phyloP scores from a whole-genome alignment of 495 filamentous ascomycete genomes.

The Hypomontagnella submonticulosa region DNA sequence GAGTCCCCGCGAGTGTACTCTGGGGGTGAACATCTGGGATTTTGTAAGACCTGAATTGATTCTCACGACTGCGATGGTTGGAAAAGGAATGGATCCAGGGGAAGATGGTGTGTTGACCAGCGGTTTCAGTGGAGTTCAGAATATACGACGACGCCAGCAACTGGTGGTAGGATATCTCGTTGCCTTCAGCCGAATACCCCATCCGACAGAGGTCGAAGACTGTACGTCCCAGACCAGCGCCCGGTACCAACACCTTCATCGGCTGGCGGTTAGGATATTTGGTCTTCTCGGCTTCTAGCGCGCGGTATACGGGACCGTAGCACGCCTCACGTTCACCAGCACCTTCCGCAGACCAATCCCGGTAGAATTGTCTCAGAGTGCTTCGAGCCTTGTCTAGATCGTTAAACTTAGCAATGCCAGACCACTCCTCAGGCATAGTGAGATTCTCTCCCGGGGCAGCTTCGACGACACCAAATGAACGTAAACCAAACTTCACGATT shows the following conservation, averaged over 20 bases:
- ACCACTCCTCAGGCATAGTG: constrained; percentile 65
- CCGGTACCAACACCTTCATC: constrained; percentile 77
- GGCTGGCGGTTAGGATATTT: constrained; percentile 21
- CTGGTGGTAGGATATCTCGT: constrained; percentile 96
- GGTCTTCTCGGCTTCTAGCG: constrained; percentile 68
- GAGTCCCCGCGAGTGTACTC: constrained; percentile 58
- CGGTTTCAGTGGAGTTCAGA: constrained; percentile 68
- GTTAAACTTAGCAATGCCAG: constrained; percentile 68
- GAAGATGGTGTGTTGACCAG: constrained; percentile 71
- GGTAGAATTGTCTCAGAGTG: constrained; percentile 91
- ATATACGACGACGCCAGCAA: constrained; percentile 87
- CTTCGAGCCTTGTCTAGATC: constrained; percentile 92
- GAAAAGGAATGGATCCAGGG: constrained; percentile 86
- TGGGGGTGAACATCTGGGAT: constrained; percentile 84
- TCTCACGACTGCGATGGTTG: constrained; percentile 74
- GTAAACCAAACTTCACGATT: constrained; percentile 74
- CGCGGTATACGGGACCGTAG: constrained; percentile 75
- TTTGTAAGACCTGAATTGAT: constrained; percentile 75
- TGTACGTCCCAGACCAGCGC: constrained; percentile 81
- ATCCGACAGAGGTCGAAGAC: constrained; percentile 82
- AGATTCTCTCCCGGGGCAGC: constrained; percentile 33
- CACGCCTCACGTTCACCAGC: constrained; percentile 75
- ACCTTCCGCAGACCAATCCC: constrained; percentile 92
- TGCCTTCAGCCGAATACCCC: constrained; percentile 85
- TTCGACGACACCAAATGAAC: constrained; percentile 67